phyloP scores from a whole-genome alignment of 2,329 filamentous ascomycete species.

The Aspergillus alliaceus region DNA sequence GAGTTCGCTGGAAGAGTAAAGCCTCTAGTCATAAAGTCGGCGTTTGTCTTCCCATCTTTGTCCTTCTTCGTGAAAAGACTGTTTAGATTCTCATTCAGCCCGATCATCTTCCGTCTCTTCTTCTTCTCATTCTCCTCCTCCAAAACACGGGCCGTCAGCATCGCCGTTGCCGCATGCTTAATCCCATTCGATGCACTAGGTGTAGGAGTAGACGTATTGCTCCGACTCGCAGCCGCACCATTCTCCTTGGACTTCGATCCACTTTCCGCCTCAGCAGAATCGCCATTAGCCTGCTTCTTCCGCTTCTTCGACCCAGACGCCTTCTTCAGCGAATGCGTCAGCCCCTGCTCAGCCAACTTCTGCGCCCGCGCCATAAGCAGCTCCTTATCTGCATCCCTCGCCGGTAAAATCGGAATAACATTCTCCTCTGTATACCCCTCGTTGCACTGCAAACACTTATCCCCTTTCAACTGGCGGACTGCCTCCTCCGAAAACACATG shows the following conservation, averaged over 20 bases:
- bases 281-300: slow-evolving; percentile 63
- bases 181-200: slow-evolving; percentile 59
- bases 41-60: slow-evolving; percentile 41
- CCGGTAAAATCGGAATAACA: slow-evolving; percentile 78
- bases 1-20: slow-evolving; percentile 52
- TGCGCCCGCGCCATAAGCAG: slow-evolving; percentile 66
- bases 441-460: slow-evolving; percentile 69
- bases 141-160: slow-evolving; percentile 80
- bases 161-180: slow-evolving; percentile 84
- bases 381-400: slow-evolving; percentile 67
- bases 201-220: slow-evolving; percentile 34
- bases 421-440: slow-evolving; percentile 71
- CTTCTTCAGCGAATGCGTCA: slow-evolving; percentile 89
- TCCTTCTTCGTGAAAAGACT: slow-evolving; percentile 53
- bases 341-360: slow-evolving; percentile 66
- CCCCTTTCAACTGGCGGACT: slow-evolving; percentile 73
- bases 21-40: slow-evolving; percentile 61
- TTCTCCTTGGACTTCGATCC: slow-evolving; percentile 6
- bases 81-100: slow-evolving; percentile 57
- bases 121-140: slow-evolving; percentile 82
- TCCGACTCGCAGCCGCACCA: slow-evolving; percentile 22
- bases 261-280: slow-evolving; percentile 9
- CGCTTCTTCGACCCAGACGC: slow-evolving; percentile 66
- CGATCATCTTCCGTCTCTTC: slow-evolving; percentile 72
- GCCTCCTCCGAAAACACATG: slow-evolving; percentile 90